Conservation (phyloP, 768 basidiomycete species). For the Kwoniella dejecticola region DNA sequence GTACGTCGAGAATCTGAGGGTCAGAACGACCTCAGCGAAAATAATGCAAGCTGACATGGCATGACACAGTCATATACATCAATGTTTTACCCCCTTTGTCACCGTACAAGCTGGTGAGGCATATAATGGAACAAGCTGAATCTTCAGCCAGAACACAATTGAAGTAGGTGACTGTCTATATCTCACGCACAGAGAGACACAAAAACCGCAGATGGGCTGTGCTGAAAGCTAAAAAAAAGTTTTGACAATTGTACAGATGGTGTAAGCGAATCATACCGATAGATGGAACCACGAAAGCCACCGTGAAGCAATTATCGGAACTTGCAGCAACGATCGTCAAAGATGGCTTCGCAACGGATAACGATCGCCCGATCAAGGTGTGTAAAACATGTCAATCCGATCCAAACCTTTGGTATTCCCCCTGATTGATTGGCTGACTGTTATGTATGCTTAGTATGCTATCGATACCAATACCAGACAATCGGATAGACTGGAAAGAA, state of each 20-base stretch:
- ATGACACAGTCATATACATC: slow-evolving; percentile 38
- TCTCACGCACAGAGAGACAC: too few relatives aligned
- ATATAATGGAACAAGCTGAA: slow-evolving; percentile 41
- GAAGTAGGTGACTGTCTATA: slow-evolving; percentile 16
- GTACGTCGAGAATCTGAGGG: slow-evolving; percentile 22
- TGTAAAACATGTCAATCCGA: too few relatives aligned
- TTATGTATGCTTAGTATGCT: slow-evolving; percentile 29
- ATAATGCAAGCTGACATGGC: not conserved
- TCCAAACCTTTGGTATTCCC: not conserved
- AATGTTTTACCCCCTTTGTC: slow-evolving; percentile 41
- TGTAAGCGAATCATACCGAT: slow-evolving; percentile 42
- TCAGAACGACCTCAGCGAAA: not conserved
- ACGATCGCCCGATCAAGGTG: slow-evolving; percentile 32
- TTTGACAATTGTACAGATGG: too few relatives aligned
- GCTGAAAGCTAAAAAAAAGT: too few relatives aligned
- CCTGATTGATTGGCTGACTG: not conserved
- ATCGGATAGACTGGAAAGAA: slow-evolving; percentile 35
- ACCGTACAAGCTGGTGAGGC: slow-evolving; percentile 29
- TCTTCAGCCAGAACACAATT: slow-evolving; percentile 33
- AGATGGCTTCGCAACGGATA: slow-evolving; percentile 28
- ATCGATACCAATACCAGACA: slow-evolving; percentile 33
- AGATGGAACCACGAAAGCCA: slow-evolving; percentile 27
- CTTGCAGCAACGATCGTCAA: slow-evolving; percentile 17
- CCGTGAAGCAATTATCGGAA: slow-evolving; percentile 27
- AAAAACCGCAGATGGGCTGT: too few relatives aligned